Evolutionary conservation across 768 basidiomycete genomes (phyloP), one percentile per base, ranked within the genome.

Genomic region (Mycena pura): DNA sequence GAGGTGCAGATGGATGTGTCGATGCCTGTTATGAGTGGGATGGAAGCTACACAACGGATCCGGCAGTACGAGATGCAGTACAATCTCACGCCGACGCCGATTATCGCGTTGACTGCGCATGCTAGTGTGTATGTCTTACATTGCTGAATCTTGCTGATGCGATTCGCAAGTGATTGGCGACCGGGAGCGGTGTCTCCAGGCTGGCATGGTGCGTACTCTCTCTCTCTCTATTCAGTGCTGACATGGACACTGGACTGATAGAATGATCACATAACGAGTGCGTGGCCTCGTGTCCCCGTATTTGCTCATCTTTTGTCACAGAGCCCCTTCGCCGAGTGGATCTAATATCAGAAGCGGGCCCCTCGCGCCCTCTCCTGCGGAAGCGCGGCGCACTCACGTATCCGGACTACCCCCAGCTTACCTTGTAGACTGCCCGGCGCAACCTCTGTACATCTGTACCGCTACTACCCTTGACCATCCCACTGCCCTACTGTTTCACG

Each of bases 11-110:
- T 98, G 96, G 96, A 98, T 69, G 91, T 97, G 14, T 97, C 95
- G 11, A 96, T 96, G 94, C 94, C 95, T 6, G 90, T 96, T 76
- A 98, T 99, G 94, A 95, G 96, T 48, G 96, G 96, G 64, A 94
- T 96, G 89, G 96, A 99, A 75, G 94, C 96, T 1, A 99, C 97
- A 0, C 90, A 95, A 65, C 80, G 93, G 57, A 97, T 98, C 62
- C 87, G 96, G 50, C 84, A 86, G 34, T 93, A 88, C 70, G 96
- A 99, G 78, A 77, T 83, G 72, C 83, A 88, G 63, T 86, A 86
- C 64, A 82, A 86, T 8, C 78, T 94, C 28, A 71, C 85, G 15
- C 83, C 88, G 2, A 93, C 88, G 6, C 96, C 97, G 0, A 99
- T 99, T 67, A 94, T 99, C 68, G 97, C 97, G 1, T 80, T 99